A percentile compares a stretch with the other conserved stretches of the same genome.
Conservation (phyloP, 1,284 basidiomycete species). For the Marasmius fiardii region DNA sequence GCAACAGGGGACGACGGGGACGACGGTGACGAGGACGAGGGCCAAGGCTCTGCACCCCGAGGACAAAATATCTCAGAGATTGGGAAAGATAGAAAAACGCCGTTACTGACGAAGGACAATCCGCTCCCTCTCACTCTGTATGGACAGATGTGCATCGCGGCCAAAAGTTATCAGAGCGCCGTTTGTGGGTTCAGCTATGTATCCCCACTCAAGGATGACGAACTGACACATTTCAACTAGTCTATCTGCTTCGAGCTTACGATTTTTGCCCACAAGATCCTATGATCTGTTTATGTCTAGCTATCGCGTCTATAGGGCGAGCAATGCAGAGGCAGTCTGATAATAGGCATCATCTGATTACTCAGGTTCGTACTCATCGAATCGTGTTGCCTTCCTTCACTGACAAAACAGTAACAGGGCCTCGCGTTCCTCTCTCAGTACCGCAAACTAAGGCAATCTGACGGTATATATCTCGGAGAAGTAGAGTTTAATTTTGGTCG, state of each 20-base stretch:
- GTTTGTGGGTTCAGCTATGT: slow-evolving; percentile 61
- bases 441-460: slow-evolving; percentile 48
- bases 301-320: slow-evolving; percentile 82
- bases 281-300: slow-evolving; percentile 78
- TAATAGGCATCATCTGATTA: slow-evolving; percentile 86
- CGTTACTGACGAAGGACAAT: slow-evolving; percentile 68
- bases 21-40: slow-evolving; percentile 23
- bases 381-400: neutral
- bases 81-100: slow-evolving; percentile 17
- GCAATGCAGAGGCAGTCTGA: slow-evolving; percentile 93
- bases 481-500: slow-evolving; percentile 93
- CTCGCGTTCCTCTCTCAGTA: slow-evolving; percentile 83
- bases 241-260: slow-evolving; percentile 87
- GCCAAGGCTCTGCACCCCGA: slow-evolving; percentile 14
- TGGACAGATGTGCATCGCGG: slow-evolving; percentile 81
- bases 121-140: slow-evolving; percentile 80
- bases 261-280: slow-evolving; percentile 84
- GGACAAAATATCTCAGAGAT: slow-evolving; percentile 13
- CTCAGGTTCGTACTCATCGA: slow-evolving; percentile 49
- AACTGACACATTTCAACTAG: slow-evolving; percentile 33
- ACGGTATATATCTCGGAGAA: slow-evolving; percentile 55
- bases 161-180: slow-evolving; percentile 87
- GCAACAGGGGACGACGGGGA: slow-evolving; percentile 25
- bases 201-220: slow-evolving; percentile 1
- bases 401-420: slow-evolving; percentile 41